Evolutionary conservation across 148 eudicot species (phyloP).

Genomic region (Rhododendron henanense): DNA sequence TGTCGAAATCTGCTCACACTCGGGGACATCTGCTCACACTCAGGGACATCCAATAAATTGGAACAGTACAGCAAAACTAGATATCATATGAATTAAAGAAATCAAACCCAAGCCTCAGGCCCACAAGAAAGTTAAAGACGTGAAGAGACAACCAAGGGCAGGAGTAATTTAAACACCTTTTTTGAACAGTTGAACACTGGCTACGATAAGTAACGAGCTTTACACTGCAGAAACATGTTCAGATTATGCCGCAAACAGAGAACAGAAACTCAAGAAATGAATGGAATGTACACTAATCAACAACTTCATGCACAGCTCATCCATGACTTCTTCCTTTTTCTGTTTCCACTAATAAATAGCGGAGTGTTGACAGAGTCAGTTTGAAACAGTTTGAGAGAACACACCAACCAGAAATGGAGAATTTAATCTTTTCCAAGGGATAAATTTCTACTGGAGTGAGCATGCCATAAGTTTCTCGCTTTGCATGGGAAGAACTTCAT

Average conservation of each 20-base stretch:
- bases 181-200: background rate
- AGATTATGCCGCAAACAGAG: background rate
- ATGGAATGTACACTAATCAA: background rate
- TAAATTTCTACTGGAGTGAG: background rate
- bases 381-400: background rate
- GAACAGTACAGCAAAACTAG: background rate
- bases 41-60: background rate
- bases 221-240: background rate
- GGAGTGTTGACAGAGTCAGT: background rate
- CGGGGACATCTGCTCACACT: background rate
- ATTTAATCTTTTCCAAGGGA: background rate
- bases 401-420: background rate
- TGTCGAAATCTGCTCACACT: background rate
- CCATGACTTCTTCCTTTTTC: background rate
- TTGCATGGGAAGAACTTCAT: background rate
- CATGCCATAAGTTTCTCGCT: background rate
- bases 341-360: background rate
- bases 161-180: background rate
- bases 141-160: background rate
- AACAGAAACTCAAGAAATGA: background rate
- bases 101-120: background rate
- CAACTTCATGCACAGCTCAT: background rate
- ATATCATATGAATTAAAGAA: background rate
- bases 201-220: background rate
- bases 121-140: background rate